Evolutionary conservation across 2,329 filamentous ascomycete genomes (phyloP).

Genomic region (Nothophaeocryptopus gaeumannii): DNA sequence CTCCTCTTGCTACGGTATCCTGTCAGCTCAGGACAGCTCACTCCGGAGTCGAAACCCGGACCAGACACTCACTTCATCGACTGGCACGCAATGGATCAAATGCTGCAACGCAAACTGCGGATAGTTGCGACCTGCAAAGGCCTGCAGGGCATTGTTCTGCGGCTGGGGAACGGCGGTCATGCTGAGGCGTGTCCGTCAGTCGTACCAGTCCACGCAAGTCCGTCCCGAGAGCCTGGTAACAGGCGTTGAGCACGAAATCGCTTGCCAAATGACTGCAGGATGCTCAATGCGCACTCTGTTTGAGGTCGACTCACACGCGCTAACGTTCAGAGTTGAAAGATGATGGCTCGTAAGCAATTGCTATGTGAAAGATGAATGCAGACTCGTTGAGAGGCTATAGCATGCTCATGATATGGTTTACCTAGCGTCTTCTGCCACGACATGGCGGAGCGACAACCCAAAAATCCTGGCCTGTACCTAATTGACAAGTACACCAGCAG

Average conservation of each 20-base stretch:
- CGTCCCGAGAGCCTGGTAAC: too few relatives aligned
- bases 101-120: constrained; percentile 27
- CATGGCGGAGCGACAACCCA: constrained; percentile 12
- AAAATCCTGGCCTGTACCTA: constrained; percentile 12
- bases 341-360: too few relatives aligned
- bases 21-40: constrained; percentile 14
- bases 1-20: constrained; percentile 28
- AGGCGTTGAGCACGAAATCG: too few relatives aligned
- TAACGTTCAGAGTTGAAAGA: too few relatives aligned
- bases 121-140: constrained; percentile 26
- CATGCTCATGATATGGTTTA: constrained; percentile 2
- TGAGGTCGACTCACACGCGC: too few relatives aligned
- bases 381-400: not conserved
- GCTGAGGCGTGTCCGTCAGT: too few relatives aligned
- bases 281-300: too few relatives aligned
- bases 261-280: too few relatives aligned
- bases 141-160: constrained; percentile 21
- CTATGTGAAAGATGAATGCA: too few relatives aligned
- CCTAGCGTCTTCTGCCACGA: constrained; percentile 16
- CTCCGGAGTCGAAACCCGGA: not conserved
- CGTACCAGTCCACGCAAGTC: too few relatives aligned
- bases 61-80: constrained; percentile 34
- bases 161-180: constrained; percentile 24
- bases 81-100: constrained; percentile 31
- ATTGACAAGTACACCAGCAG: constrained; percentile 15